Evolutionary conservation across 495 filamentous ascomycete species (phyloP), one percentile per base, ranked within the genome.

Genomic region (Choiromyces venosus): DNA sequence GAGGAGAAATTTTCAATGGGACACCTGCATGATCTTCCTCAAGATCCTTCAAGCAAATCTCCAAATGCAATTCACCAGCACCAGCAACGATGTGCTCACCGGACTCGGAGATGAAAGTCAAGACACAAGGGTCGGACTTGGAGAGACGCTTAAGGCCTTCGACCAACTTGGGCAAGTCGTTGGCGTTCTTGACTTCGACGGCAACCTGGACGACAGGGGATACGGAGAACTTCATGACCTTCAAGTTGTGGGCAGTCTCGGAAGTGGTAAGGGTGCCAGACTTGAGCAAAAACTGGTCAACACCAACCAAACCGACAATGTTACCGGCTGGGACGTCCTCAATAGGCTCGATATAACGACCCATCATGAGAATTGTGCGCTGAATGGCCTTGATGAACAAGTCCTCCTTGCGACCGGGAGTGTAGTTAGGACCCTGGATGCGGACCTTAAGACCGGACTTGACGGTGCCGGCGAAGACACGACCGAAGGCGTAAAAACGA

Each of bases 221-320:
- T 83, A 99, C 95, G 81, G 95, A 99, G 92, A 99, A 99, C 87
- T 96, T 97, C 95, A 99, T 99, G 86, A 99, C 95, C 90, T 98
- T 99, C 79, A 99, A 86, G 89, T 99, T 99, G 91, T 99, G 95
- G 81, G 95, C 95, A 74, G 94, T 94, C 75, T 99, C 95, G 82
- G 89, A 89, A 82, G 96, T 99, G 84, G 93, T 96, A 77, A 99
- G 90, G 78, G 95, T 99, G 89, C 95, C 95, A 82, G 95, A 98
- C 90, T 99, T 99, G 88, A 99, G 93, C 86, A 99, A 87, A 92
- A 99, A 99, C 88, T 99, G 95, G 84, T 99, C 95, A 82, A 99
- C 91, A 91, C 95, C 95, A 82, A 99, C 95, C 79, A 99, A 87
- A 88, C 95, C 95, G 81, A 96, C 90, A 86, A 99, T 98, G 90